A percentile compares a stretch with the other conserved stretches of the same genome.
Evolutionary conservation across 345 rosid species (phyloP).

Genomic region (Eutrema yunnanense): DNA sequence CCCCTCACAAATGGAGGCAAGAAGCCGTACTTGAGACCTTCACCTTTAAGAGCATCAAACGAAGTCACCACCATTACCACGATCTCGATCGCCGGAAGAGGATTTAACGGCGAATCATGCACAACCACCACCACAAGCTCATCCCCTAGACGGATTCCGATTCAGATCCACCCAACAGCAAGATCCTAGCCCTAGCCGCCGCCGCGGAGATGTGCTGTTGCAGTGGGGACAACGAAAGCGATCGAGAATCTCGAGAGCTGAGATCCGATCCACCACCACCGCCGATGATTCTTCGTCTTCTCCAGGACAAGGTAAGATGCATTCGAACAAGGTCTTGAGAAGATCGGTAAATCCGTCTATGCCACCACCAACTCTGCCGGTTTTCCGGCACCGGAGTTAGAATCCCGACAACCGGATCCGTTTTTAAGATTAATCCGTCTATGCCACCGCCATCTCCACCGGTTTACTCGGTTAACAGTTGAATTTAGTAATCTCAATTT

Average conservation of each 20-base stretch:
- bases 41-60: constrained; percentile 26
- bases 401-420: too few relatives aligned
- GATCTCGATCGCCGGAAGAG: constrained; percentile 23
- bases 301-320: constrained; percentile 36
- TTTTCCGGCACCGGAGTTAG: background rate
- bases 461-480: too few relatives aligned
- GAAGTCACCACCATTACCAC: constrained; percentile 18
- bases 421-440: too few relatives aligned
- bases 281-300: constrained; percentile 51
- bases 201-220: constrained; percentile 45
- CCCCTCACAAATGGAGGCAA: constrained; percentile 39
- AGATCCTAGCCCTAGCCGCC: constrained; percentile 23
- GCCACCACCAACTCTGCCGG: constrained; percentile 35
- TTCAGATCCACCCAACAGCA: constrained; percentile 23
- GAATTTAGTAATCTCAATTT: too few relatives aligned
- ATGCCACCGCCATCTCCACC: too few relatives aligned
- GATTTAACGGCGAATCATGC: constrained; percentile 30
- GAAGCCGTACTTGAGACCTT: constrained; percentile 36
- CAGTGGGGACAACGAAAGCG: constrained; percentile 73
- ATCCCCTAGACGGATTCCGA: constrained; percentile 15
- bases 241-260: constrained; percentile 48
- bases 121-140: constrained; percentile 13
- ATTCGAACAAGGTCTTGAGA: constrained; percentile 28
- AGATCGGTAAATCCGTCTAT: constrained; percentile 25
- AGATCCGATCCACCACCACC: constrained; percentile 41